Evolutionary conservation across 768 basidiomycete species (phyloP), one percentile per base, ranked within the genome.

Genomic region (Amanita muscaria): DNA sequence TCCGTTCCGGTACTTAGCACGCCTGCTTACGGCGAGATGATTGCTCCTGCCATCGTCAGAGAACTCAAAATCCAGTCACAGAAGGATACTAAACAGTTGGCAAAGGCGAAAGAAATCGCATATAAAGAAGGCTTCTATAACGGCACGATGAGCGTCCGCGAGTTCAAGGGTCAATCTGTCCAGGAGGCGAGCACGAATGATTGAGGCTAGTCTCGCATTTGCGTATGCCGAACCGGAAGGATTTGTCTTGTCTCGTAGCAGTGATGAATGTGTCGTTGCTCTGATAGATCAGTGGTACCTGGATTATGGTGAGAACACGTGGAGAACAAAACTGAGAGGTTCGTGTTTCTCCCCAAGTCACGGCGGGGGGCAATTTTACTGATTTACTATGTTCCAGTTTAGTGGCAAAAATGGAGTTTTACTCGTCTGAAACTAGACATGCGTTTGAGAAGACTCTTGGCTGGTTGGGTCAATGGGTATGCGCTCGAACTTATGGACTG

Each of bases 211-310:
- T 2, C 56, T 88, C 44, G 94, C 88, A 5, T 81, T 96, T 55
- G 73, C 88, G 47, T 99, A 99, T 59, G 91, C 93, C 8, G 94
- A 98, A 64, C 94, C 94, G 1, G 93, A 98, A 63, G 86, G 85
- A 45, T 60, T 88, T 52, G 84, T 97, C 56, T 78, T 92, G 56
- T 88, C 84, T 35, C 74, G 94, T 34, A 90, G 86, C 62, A 80
- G 77, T n/a, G 96, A 99, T 57, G 94, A 97, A 64, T 99, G 96
- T 67, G 88, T 97, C n/a, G 91, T 99, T 47, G 93, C 94, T 3
- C 67, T 99, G 52, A 93, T 92, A 79, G 96, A 99, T 60, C 96
- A 99, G 64, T 99, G 94, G 93, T 99, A 98, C 64, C 66, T 98
- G 62, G 91, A 98, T 63, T 99, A 97, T 55, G 96, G 94, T 54